Evolutionary conservation across 257 asterid species (phyloP), one percentile per base, ranked within the genome.

Genomic region (Forsythia suspensa): DNA sequence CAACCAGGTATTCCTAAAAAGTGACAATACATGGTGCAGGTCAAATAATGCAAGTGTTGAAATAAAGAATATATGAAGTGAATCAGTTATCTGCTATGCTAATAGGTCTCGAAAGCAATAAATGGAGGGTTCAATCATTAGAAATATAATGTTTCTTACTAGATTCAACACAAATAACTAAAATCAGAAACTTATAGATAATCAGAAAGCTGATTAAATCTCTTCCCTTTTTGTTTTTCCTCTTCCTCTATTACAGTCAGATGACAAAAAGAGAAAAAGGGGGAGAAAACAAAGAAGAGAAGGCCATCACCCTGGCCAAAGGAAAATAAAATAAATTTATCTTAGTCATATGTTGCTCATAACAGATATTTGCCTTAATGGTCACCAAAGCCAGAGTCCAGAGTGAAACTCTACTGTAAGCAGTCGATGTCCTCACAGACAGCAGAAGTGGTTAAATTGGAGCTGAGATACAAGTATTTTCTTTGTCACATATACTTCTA

Each of bases 1-100:
- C 98, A 95, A 52, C 99, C 99, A 85, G 99, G 98, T 86, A 95
- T 92, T 81, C 99, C 99, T 93, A 84, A 52, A 57, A 77, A 70
- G 65, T 61, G 65, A 72, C 68, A 78, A 74, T 79, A 36, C 67
- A 77, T 6, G n/a, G 79, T 75, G 76, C 68, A 75, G 42, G 68
- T 78, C 72, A 82, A 70, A 70, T 74, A 69, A 85, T 70, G 80
- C 74, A 86, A 69, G 74, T 55, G 72, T 84, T 80, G 61, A 78
- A 44, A 77, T 70, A 34, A 82, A 36, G 52, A 63, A 55, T 44
- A 72, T 8, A 52, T 18, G 82, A 52, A 21, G 3, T 21, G 37
- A 61, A 61, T n/a, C 37, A 21, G 2, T 59, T 59, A 6, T 9
- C 37, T 20, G 37, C 68, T 20, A 21, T 21, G 18, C 70, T 63